A percentile compares a stretch with the other conserved stretches of the same genome.
These are phyloP conservation scores for Sporothrix humicola DNA, from an alignment of 2,329 filamentous ascomycete species.

Conservation along the genomic window DNA sequence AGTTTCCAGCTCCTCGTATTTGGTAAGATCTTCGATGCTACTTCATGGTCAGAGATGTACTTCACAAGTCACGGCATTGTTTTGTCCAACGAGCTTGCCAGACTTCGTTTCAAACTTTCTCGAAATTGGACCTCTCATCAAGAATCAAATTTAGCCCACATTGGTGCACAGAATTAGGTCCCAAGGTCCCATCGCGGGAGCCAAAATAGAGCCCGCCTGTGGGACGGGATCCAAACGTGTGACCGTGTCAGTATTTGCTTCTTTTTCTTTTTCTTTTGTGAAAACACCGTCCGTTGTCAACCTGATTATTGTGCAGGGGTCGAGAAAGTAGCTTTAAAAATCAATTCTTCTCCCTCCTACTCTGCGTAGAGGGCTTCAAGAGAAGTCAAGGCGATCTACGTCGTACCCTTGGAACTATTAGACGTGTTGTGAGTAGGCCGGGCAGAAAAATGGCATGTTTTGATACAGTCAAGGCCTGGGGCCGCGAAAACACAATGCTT, in stretches of 20 bases:
- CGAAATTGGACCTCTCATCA: too few relatives aligned
- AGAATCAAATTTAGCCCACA: not conserved
- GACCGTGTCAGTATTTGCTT: not conserved
- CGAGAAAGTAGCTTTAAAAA: too few relatives aligned
- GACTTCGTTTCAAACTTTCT: not conserved
- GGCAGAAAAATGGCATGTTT: too few relatives aligned
- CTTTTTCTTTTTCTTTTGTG: not conserved
- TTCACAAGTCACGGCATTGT: not conserved
- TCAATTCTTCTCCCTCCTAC: too few relatives aligned
- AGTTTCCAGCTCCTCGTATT: not conserved
- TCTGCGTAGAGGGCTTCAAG: too few relatives aligned
- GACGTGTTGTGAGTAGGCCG: too few relatives aligned
- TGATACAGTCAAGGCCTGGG: too few relatives aligned
- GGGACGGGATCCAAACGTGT: not conserved
- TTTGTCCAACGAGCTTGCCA: not conserved
- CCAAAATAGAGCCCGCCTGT: conserved; percentile 7
- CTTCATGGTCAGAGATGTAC: not conserved
- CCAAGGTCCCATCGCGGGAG: conserved; percentile 5
- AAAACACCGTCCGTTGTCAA: too few relatives aligned
- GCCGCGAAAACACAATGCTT: too few relatives aligned
- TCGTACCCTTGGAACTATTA: too few relatives aligned
- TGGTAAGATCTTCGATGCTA: not conserved
- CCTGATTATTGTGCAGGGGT: too few relatives aligned
- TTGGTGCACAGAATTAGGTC: not conserved
- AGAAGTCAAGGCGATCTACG: too few relatives aligned